Conservation (phyloP, 2,329 filamentous ascomycete species). For the Lizonia empirigonia region DNA sequence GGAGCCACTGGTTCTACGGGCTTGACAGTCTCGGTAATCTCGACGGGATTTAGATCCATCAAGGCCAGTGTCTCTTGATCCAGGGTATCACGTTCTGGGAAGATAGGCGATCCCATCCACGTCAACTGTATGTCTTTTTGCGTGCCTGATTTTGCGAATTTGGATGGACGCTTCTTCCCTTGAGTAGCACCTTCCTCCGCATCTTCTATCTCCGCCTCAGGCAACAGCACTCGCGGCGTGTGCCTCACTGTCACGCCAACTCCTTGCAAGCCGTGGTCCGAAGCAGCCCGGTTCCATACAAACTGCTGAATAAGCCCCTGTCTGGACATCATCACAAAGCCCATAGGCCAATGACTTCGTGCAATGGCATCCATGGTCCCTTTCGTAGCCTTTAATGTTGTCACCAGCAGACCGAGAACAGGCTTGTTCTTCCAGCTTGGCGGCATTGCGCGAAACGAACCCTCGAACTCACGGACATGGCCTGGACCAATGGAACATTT, state of each 20-base stretch:
- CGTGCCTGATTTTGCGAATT: conserved; percentile 29
- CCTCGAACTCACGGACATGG: conserved; percentile 76
- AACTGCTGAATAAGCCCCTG: conserved; percentile 69
- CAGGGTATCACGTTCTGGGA: conserved; percentile 31
- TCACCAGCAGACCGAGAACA: conserved; percentile 71
- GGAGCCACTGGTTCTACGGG: not conserved
- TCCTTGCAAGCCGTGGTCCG: conserved; percentile 66
- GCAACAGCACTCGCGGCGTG: conserved; percentile 26
- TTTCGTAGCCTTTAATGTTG: conserved; percentile 72
- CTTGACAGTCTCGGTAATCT: too few species aligned
- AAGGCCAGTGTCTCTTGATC: conserved; percentile 32
- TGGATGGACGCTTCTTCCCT: conserved; percentile 9
- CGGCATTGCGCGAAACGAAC: conserved; percentile 75
- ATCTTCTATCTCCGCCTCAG: conserved; percentile 13
- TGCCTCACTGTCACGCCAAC: conserved; percentile 46
- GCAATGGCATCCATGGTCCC: conserved; percentile 76
- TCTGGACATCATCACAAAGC: conserved; percentile 67
- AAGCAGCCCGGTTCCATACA: conserved; percentile 72
- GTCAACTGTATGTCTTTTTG: conserved; percentile 45
- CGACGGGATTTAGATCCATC: conserved; percentile 10
- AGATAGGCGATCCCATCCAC: conserved; percentile 47
- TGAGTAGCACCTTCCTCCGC: conserved; percentile 9
- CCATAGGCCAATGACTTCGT: conserved; percentile 71
- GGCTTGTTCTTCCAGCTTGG: conserved; percentile 71
- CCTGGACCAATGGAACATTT: conserved; percentile 58